Percentiles rank a stretch among this genome's conserved stretches.
These are phyloP conservation scores for Fusarium mexicanum DNA, from an alignment of 2,329 filamentous ascomycete species.

Conservation along the genomic window DNA sequence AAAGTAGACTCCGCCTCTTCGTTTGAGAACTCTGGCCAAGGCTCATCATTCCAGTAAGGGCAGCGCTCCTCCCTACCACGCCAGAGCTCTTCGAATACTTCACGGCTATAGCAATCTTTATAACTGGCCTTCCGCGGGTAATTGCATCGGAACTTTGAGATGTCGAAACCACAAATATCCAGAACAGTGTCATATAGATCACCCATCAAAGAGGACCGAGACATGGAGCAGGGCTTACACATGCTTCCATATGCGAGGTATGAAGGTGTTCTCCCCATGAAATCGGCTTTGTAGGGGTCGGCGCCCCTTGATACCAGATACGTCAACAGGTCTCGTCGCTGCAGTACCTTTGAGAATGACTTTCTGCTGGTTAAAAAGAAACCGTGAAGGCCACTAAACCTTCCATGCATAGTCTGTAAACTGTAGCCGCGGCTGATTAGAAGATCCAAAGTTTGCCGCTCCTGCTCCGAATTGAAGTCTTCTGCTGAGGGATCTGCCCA, in stretches of 20 bases:
- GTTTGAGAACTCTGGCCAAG: not conserved
- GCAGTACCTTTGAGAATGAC: not conserved
- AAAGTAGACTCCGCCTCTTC: accelerated
- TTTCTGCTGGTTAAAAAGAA: accelerated
- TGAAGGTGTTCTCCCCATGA: accelerated
- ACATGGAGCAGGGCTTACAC: not conserved
- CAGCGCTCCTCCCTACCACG: not conserved
- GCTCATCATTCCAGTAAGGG: not conserved
- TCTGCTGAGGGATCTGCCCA: accelerated
- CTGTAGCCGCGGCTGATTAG: accelerated
- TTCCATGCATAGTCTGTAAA: accelerated
- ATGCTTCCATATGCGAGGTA: accelerated
- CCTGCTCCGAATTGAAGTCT: not conserved
- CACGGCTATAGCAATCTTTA: not conserved
- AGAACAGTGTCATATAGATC: not conserved
- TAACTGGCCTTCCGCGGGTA: not conserved
- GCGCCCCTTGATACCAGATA: not conserved
- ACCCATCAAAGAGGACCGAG: not conserved
- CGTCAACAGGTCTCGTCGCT: accelerated
- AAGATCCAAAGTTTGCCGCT: not conserved
- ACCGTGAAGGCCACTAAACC: accelerated
- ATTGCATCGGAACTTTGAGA: accelerated
- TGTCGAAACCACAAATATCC: accelerated
- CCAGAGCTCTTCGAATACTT: not conserved
- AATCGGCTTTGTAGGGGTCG: accelerated